Percentiles rank a stretch among this genome's conserved stretches.
Evolutionary conservation across 2,329 filamentous ascomycete genomes (phyloP).

Genomic region (Graphiopsis chlorocephala): DNA sequence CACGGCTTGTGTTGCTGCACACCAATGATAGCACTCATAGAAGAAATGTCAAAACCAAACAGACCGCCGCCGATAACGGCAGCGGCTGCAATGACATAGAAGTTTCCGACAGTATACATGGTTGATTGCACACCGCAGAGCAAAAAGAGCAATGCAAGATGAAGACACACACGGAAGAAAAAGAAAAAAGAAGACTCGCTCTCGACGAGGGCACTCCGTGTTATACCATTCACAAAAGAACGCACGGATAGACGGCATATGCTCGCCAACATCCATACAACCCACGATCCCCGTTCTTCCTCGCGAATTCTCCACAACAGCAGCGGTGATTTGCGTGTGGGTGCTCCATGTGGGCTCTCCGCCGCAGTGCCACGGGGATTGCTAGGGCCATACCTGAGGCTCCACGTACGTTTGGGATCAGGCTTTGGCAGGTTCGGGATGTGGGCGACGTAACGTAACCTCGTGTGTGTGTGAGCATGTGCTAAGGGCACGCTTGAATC

Average conservation of each 20-base stretch:
- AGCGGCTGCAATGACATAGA: slow-evolving; percentile 58
- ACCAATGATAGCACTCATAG: slow-evolving; percentile 57
- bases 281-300: not conserved
- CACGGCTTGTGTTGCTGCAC: not conserved
- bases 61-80: slow-evolving; percentile 64
- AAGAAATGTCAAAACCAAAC: slow-evolving; percentile 77
- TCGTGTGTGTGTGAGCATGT: not conserved
- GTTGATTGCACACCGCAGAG: not conserved
- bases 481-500: not conserved
- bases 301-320: slow-evolving; percentile 10
- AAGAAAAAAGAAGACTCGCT: not conserved
- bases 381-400: not conserved
- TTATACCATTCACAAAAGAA: slow-evolving; percentile 2
- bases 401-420: not conserved
- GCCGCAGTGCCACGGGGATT: slow-evolving; percentile 13
- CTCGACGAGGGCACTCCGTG: not conserved
- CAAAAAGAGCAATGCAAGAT: not conserved
- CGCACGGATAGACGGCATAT: slow-evolving; percentile 13
- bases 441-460: not conserved
- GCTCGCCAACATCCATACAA: not conserved
- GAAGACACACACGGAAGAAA: not conserved
- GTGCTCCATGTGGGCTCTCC: slow-evolving; percentile 14
- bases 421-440: slow-evolving; percentile 7
- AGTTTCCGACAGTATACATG: slow-evolving; percentile 50
- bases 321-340: slow-evolving; percentile 13